Conservation (phyloP, 2,329 filamentous ascomycete species). For the Alternaria dauci region DNA sequence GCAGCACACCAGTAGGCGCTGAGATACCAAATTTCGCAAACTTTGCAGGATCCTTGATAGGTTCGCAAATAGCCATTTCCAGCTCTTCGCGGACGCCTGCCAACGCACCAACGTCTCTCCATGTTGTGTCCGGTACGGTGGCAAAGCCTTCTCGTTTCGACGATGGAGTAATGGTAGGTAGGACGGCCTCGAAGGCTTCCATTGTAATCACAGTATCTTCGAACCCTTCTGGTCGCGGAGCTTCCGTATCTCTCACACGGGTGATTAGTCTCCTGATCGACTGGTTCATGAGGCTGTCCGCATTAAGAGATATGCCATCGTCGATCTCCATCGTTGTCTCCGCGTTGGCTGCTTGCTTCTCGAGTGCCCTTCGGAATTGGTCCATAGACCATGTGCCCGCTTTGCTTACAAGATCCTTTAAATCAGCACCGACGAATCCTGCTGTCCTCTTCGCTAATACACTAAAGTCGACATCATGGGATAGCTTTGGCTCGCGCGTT, state of each 20-base stretch:
- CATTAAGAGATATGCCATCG: slow-evolving; percentile 27
- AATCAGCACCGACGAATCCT: slow-evolving; percentile 91
- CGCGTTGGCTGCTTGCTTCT: slow-evolving; percentile 47
- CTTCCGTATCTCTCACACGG: slow-evolving; percentile 59
- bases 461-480: slow-evolving; percentile 75
- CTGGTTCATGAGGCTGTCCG: slow-evolving; percentile 26
- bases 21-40: slow-evolving; percentile 81
- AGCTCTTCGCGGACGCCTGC: slow-evolving; percentile 81
- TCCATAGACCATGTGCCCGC: slow-evolving; percentile 72
- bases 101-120: slow-evolving; percentile 90
- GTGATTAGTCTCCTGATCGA: slow-evolving; percentile 58
- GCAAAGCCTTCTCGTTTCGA: slow-evolving; percentile 94
- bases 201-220: slow-evolving; percentile 67
- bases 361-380: slow-evolving; percentile 63
- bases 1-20: slow-evolving; percentile 83
- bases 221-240: slow-evolving; percentile 61
- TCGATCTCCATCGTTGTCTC: slow-evolving; percentile 64
- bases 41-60: slow-evolving; percentile 81
- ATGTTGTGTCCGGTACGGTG: slow-evolving; percentile 91
- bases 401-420: slow-evolving; percentile 75
- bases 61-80: slow-evolving; percentile 84
- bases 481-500: slow-evolving; percentile 70
- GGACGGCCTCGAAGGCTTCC: slow-evolving; percentile 75
- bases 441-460: slow-evolving; percentile 83
- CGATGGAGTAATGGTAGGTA: slow-evolving; percentile 79